Conservation (phyloP, 495 filamentous ascomycete genomes). For the Lophium mytilinum region DNA sequence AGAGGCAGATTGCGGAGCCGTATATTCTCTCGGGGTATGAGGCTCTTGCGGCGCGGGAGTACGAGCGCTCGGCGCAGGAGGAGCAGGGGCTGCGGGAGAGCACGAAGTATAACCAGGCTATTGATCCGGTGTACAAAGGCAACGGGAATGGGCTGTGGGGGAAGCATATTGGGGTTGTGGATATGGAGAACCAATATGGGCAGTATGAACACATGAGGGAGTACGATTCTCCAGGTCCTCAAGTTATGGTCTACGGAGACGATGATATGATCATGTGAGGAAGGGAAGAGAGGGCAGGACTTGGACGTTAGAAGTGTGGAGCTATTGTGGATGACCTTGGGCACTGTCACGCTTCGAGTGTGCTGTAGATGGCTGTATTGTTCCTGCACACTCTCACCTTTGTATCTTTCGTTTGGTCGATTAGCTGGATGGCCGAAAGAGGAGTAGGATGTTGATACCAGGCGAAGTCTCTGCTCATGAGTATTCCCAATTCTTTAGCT, state of each 20-base stretch:
- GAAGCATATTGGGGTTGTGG: constrained; percentile 20
- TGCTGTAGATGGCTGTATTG: no score
- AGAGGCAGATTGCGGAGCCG: constrained; percentile 18
- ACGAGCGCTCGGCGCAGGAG: constrained; percentile 15
- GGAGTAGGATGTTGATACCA: no score
- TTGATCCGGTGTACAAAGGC: constrained; percentile 27
- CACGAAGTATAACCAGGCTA: constrained; percentile 27
- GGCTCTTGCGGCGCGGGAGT: constrained; percentile 25
- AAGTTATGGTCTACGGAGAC: constrained; percentile 7
- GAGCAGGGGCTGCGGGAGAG: constrained; percentile 19
- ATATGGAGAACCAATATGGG: constrained; percentile 34
- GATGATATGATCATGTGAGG: constrained; percentile 26
- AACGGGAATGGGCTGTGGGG: constrained; percentile 13
- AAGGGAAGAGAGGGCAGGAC: neutral
- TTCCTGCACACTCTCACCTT: no score
- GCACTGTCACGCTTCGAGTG: no score
- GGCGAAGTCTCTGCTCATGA: no score
- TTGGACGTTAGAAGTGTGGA: no score
- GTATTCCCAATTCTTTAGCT: no score
- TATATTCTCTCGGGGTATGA: constrained; percentile 31
- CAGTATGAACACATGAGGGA: constrained; percentile 26
- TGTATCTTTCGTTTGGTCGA: no score
- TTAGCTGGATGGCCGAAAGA: no score
- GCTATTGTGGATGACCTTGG: no score
- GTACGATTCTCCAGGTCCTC: neutral